Evolutionary conservation across 2,329 filamentous ascomycete species (phyloP), one percentile per base, ranked within the genome.

Genomic region (Pseudogymnoascus sp.): DNA sequence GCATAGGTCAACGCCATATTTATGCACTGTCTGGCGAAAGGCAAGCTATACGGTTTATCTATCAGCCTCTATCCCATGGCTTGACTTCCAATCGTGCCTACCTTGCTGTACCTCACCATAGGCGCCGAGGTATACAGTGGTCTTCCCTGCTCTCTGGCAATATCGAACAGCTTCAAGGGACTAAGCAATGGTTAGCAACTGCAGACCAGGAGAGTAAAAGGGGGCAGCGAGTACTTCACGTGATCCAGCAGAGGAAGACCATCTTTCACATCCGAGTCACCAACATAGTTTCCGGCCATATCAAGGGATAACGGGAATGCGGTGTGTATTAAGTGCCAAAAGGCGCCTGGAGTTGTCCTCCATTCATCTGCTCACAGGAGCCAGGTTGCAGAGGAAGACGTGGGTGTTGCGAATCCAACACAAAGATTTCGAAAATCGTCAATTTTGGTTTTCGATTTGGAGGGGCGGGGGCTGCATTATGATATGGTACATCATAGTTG

Each of bases 41-140:
- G 88, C 87, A 43, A 90, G 81, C 81, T 88, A 66, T 70, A 61
- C 6, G 62, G 46, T n/a, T 63, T 19, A 61, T 31, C 19, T n/a
- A 61, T 41, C 12, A 38, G 59, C 19, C 59, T 22, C 35, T 7
- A n/a, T 14, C 38, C 6, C 4, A 12, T 16, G n/a, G 14, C 33
- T 6, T 4, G 8, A 3, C 59, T 3, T 59, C 24, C 43, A 28
- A 10, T 24, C 43, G 19, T 65, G 59, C 61, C 28, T 72, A 73
- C 72, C 68, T 86, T 86, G 74, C 82, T 83, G 71, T 85, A 88
- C 65, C 86, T 79, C 62, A 89, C 86, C 86, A 89, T 89, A n/a
- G 86, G 86, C 12, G 86, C 86, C 53, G 81, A 84, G 19, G 85
- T 80, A 68, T 83, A 82, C 6, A 88, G 67, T 53, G 85, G 82